Evolutionary conservation across 2,329 filamentous ascomycete genomes (phyloP).

Genomic region (Graphilbum fragrans): DNA sequence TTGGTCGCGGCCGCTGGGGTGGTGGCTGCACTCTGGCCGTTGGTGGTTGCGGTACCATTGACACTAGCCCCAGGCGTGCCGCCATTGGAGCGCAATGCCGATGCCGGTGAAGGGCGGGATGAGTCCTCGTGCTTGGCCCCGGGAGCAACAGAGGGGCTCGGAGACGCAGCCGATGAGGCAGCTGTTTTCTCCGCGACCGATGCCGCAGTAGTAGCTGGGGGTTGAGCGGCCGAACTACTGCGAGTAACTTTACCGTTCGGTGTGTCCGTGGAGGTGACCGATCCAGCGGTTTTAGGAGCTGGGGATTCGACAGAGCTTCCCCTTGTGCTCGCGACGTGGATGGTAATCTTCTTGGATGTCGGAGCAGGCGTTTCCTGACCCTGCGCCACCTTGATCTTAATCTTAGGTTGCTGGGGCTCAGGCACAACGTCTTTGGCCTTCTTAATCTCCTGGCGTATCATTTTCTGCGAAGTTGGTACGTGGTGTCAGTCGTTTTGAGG

Average conservation of each 20-base stretch:
- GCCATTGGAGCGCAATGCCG: constrained; percentile 6
- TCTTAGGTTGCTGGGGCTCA: constrained; percentile 62
- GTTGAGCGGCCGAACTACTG: constrained; percentile 1
- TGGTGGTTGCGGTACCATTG: neutral
- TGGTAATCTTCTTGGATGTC: constrained; percentile 52
- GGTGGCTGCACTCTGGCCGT: neutral
- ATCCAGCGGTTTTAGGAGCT: constrained; percentile 26
- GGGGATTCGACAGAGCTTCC: constrained; percentile 42
- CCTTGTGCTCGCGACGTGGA: constrained; percentile 51
- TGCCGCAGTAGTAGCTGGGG: constrained; percentile 5
- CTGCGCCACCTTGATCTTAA: constrained; percentile 63
- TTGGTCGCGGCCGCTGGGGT: neutral
- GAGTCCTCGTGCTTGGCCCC: constrained; percentile 22
- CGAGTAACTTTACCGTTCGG: constrained; percentile 17
- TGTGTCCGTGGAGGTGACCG: constrained; percentile 18
- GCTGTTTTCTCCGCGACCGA: constrained; percentile 22
- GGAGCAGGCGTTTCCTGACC: constrained; percentile 26
- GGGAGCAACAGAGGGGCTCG: constrained; percentile 27
- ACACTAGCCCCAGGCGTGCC: constrained; percentile 11
- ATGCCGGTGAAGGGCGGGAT: constrained; percentile 18
- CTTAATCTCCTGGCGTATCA: constrained; percentile 56
- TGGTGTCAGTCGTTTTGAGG: too few species aligned
- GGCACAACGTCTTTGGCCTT: constrained; percentile 61
- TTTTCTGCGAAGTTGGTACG: constrained; percentile 2
- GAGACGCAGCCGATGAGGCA: constrained; percentile 31